Conservation (phyloP, 2,329 filamentous ascomycete genomes). For the Scytalidium lignicola region DNA sequence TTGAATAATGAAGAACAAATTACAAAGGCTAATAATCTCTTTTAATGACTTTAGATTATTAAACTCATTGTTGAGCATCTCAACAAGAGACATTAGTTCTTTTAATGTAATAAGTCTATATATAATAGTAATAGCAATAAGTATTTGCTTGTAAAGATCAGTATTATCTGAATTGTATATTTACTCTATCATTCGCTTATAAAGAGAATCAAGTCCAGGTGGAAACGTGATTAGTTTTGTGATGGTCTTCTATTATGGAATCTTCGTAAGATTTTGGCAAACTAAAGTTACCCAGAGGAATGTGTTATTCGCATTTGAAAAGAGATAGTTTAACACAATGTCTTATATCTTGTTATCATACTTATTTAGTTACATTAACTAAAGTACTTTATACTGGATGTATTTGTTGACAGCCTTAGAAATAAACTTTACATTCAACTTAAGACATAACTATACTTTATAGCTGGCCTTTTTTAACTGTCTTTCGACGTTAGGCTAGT, state of each 20-base stretch:
- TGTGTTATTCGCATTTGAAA: slow-evolving; percentile 31
- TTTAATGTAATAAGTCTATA: slow-evolving; percentile 32
- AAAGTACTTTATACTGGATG: slow-evolving; percentile 29
- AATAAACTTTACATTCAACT: slow-evolving; percentile 31
- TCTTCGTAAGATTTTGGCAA: slow-evolving; percentile 26
- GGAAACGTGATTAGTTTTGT: slow-evolving; percentile 27
- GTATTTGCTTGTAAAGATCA: slow-evolving; percentile 28
- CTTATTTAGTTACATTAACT: slow-evolving; percentile 22
- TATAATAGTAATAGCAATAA: slow-evolving; percentile 25
- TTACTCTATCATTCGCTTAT: slow-evolving; percentile 32
- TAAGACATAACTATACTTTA: slow-evolving; percentile 26
- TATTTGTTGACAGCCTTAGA: slow-evolving; percentile 31
- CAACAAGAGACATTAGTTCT: slow-evolving; percentile 28
- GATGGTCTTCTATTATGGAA: slow-evolving; percentile 8
- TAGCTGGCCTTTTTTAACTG: slow-evolving; percentile 14
- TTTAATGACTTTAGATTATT: slow-evolving; percentile 20
- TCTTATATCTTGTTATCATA: slow-evolving; percentile 18
- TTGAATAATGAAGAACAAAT: slow-evolving; percentile 30
- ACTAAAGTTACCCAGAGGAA: slow-evolving; percentile 42
- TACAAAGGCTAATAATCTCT: neutral
- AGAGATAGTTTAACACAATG: slow-evolving; percentile 18
- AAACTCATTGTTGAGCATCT: slow-evolving; percentile 9
- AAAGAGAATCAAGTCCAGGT: slow-evolving; percentile 31
- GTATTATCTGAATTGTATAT: slow-evolving; percentile 26
- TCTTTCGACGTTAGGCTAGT: slow-evolving; percentile 31